Evolutionary conservation across 257 asterid genomes (phyloP).

Genomic region (Nicotiana otophora): DNA sequence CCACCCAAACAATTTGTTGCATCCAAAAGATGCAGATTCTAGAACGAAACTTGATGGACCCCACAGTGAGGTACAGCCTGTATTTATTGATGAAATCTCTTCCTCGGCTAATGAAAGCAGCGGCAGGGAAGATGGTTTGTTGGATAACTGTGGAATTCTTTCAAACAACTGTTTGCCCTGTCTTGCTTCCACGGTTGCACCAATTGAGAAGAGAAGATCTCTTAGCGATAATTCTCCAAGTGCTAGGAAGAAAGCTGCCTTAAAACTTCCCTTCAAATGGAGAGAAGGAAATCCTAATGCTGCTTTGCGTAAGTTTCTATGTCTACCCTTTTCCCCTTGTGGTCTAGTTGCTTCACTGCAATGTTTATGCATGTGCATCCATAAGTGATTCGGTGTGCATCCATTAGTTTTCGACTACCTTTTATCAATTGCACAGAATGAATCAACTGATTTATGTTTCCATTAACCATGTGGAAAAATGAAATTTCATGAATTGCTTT

Average conservation of each 20-base stretch:
- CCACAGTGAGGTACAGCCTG: slow-evolving; percentile 37
- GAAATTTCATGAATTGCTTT: neutral
- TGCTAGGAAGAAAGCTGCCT: slow-evolving; percentile 65
- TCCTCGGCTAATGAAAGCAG: slow-evolving; percentile 36
- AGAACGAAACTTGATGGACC: slow-evolving; percentile 38
- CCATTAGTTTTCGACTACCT: neutral
- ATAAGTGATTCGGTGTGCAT: neutral
- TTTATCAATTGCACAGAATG: neutral
- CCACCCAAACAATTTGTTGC: slow-evolving; percentile 26
- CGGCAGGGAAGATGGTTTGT: slow-evolving; percentile 47
- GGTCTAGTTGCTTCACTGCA: neutral
- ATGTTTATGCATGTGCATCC: neutral
- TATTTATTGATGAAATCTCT: slow-evolving; percentile 53
- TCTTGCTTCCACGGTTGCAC: slow-evolving; percentile 62
- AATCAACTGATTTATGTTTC: neutral
- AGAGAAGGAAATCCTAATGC: slow-evolving; percentile 66
- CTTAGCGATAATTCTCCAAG: slow-evolving; percentile 64
- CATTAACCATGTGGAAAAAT: neutral
- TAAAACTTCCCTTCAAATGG: slow-evolving; percentile 74
- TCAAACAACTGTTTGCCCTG: slow-evolving; percentile 85
- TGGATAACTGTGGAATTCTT: slow-evolving; percentile 72
- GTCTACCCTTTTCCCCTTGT: neutral
- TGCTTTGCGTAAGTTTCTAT: slow-evolving; percentile 50
- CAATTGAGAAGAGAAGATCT: slow-evolving; percentile 65
- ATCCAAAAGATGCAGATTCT: slow-evolving; percentile 20